Evolutionary conservation across 1,139 yeast genomes (phyloP).

Genomic region (Nakaseomyces kungkrabaensis): DNA sequence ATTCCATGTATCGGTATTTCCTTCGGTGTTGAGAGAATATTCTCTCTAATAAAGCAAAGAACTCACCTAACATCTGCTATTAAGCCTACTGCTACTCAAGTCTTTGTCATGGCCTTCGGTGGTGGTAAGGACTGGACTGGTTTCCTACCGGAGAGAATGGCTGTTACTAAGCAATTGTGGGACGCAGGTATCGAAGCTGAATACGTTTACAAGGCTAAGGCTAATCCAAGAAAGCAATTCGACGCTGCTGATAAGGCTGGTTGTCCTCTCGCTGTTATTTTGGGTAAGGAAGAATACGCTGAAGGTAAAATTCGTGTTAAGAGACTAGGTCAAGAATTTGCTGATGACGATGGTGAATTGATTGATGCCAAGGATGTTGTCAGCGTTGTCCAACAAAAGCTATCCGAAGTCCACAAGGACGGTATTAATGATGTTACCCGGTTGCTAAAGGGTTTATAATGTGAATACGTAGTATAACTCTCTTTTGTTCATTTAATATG

Average conservation of each 20-base stretch:
- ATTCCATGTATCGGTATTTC: slow-evolving; percentile 97
- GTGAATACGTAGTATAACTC: neutral
- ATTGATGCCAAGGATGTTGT: slow-evolving; percentile 54
- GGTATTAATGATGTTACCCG: slow-evolving; percentile 50
- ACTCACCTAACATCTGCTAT: slow-evolving; percentile 46
- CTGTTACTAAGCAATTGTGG: slow-evolving; percentile 75
- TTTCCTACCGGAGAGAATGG: slow-evolving; percentile 83
- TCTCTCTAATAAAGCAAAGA: slow-evolving; percentile 78
- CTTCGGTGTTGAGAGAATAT: slow-evolving; percentile 91
- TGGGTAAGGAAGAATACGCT: slow-evolving; percentile 83
- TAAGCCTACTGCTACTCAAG: slow-evolving; percentile 83
- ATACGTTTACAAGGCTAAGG: slow-evolving; percentile 82
- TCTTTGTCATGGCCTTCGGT: slow-evolving; percentile 93
- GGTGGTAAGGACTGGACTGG: slow-evolving; percentile 97
- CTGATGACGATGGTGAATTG: slow-evolving; percentile 79
- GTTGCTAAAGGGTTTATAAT: slow-evolving; percentile 43
- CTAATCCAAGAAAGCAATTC: slow-evolving; percentile 89
- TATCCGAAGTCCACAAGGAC: slow-evolving; percentile 33
- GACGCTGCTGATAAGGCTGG: slow-evolving; percentile 96
- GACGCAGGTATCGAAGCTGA: slow-evolving; percentile 81
- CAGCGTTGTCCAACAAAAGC: slow-evolving; percentile 43
- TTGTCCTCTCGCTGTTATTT: slow-evolving; percentile 79
- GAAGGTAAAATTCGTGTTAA: slow-evolving; percentile 79
- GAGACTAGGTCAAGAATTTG: slow-evolving; percentile 79
- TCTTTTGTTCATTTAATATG: neutral